These are phyloP conservation scores for Pseudozyma pruni DNA, from an alignment of 1,284 basidiomycete species.

Conservation along the genomic window DNA sequence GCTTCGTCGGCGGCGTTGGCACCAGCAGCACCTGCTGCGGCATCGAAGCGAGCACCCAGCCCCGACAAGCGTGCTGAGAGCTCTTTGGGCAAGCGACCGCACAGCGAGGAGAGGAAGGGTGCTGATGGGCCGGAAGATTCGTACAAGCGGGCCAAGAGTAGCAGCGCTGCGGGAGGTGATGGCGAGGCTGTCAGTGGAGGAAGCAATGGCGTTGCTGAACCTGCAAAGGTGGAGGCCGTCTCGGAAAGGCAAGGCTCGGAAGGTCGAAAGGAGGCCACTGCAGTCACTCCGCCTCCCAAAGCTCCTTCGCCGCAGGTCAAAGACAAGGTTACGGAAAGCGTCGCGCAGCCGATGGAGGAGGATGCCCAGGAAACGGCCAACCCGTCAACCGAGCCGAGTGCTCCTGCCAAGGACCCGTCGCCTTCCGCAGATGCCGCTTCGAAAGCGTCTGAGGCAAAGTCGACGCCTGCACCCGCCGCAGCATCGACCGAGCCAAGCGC, in stretches of 20 bases:
- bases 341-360: slow-evolving; percentile 22
- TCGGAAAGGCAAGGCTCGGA: background rate
- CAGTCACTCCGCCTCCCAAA: slow-evolving; percentile 9
- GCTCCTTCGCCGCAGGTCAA: slow-evolving; percentile 10
- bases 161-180: slow-evolving; percentile 14
- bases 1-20: slow-evolving; percentile 18
- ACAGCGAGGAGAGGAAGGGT: slow-evolving; percentile 23
- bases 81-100: slow-evolving; percentile 50
- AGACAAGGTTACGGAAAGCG: background rate
- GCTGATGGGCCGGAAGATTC: slow-evolving; percentile 26
- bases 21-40: slow-evolving; percentile 2
- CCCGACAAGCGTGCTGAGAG: slow-evolving; percentile 41
- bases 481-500: background rate
- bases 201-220: slow-evolving; percentile 1
- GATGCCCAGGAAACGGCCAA: slow-evolving; percentile 12
- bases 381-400: background rate
- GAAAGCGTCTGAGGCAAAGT: background rate
- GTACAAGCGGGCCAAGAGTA: slow-evolving; percentile 44
- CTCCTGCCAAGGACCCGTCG: slow-evolving; percentile 8
- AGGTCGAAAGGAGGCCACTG: slow-evolving; percentile 6
- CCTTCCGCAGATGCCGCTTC: background rate
- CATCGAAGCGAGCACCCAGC: slow-evolving; percentile 23
- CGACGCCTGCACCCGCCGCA: slow-evolving; percentile 8
- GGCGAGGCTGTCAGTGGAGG: background rate
- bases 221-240: slow-evolving; percentile 7